Evolutionary conservation across 352 stramenopile species (phyloP).

Genomic region (Peronospora farinosa): DNA sequence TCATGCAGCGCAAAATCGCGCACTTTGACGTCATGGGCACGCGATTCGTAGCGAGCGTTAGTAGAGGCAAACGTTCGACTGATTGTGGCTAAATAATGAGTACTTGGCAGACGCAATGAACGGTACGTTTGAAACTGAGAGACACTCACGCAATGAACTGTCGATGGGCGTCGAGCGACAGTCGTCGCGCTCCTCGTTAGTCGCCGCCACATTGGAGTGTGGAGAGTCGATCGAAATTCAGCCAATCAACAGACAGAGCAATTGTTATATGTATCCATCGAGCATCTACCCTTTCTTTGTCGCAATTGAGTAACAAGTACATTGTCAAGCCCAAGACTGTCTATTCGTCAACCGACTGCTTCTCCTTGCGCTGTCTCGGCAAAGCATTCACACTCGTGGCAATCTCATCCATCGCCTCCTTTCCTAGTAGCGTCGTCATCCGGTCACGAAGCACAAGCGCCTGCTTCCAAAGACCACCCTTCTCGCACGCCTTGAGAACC

Average conservation of each 20-base stretch:
- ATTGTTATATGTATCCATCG: conserved; percentile 11
- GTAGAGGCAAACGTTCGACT: conserved; percentile 10
- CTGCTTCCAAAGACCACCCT: conserved; percentile 52
- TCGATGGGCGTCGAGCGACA: conserved; percentile 1
- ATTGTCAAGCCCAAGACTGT: neutral
- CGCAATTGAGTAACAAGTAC: neutral
- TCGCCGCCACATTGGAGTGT: conserved; percentile 18
- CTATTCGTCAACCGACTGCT: conserved; percentile 13
- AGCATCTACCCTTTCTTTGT: neutral
- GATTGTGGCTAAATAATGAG: neutral
- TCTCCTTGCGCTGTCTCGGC: conserved; percentile 23
- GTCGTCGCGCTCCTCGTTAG: conserved; percentile 7
- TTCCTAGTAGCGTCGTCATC: conserved; percentile 38
- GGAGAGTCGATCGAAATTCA: neutral
- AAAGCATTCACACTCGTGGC: conserved; percentile 6
- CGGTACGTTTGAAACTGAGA: neutral
- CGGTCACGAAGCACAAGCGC: conserved; percentile 44
- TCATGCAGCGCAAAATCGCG: conserved; percentile 26
- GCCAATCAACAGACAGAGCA: conserved; percentile 11
- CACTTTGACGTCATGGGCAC: conserved; percentile 17
- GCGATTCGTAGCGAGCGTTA: conserved; percentile 2
- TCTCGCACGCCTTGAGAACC: conserved; percentile 43
- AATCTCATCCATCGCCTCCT: conserved; percentile 31
- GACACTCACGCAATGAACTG: neutral
- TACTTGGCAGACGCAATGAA: neutral